Base-by-base conservation (phyloP, 2,329 filamentous ascomycete genomes). In the Clarireedia hainanense region DNA sequence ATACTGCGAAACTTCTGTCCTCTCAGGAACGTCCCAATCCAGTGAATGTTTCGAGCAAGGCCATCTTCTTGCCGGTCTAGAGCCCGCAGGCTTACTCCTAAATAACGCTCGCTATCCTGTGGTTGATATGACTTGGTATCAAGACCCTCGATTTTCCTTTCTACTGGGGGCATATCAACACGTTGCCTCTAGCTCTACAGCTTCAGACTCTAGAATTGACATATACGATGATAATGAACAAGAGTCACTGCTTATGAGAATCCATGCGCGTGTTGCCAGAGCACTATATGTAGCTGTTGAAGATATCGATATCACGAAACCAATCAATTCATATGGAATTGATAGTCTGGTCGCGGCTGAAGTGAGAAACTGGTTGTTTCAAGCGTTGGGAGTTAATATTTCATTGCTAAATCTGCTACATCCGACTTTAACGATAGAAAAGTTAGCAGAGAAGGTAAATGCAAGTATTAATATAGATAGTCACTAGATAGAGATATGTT, bases 261-360 rank as follows among this genome's bases (percentile, higher is more conserved):
- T 56, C 39, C 67, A 77, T 0, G 66, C 71, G 55, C 77, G 76
- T 66, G 67, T 77, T 3, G 71, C 75, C 0, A 68, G 71, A 1
- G 70, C 76, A 9, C 71, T 79, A 57, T 74, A 76, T 68, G 71
- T 77, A 61, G 71, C 72, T 45, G 55, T 68, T 1, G 73, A 76
- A 30, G 75, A 76, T 50, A 68, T 78, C 53, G 75, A 77, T 58
- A 67, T 71, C 52, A 71, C 68, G 2, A 70, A 61, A 47, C 74
- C 65, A 48, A 68, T 69, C 73, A 77, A 55, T 74, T 71, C 70
- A 2, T 79, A 78, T 52, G 63, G 63, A 7, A 30, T 65, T 14
- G 63, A 65, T 45, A 59, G 56, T 46, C 57, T 65, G 47, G 58
- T 63, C 40, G 61, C 60, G 10, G 60, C 62, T n/a, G 63, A 64